Evolutionary conservation across 805 yeast genomes (phyloP).

Genomic region (Blastobotrys parvus): DNA sequence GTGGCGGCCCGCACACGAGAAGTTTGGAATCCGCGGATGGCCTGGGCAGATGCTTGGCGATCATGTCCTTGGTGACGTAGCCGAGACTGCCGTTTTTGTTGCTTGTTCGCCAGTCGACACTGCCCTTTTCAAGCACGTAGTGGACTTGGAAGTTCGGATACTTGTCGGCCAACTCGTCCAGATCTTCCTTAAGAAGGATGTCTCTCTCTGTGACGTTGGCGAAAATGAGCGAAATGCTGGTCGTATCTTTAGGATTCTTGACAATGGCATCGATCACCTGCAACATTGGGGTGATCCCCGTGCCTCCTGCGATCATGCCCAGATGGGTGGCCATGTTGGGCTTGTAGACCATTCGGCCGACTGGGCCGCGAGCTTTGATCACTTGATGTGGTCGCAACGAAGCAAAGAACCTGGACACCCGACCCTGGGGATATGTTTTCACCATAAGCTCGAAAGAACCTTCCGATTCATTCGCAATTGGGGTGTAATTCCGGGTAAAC

Average conservation of each 20-base stretch:
- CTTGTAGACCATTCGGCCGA: slow-evolving; percentile 75
- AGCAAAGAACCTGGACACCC: slow-evolving; percentile 67
- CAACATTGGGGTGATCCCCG: slow-evolving; percentile 85
- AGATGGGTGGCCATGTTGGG: slow-evolving; percentile 68
- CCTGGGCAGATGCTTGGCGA: slow-evolving; percentile 52
- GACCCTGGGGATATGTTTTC: slow-evolving; percentile 77
- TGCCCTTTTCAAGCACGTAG: slow-evolving; percentile 49
- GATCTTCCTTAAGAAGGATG: slow-evolving; percentile 70
- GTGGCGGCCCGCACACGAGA: slow-evolving; percentile 84
- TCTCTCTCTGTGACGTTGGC: slow-evolving; percentile 78
- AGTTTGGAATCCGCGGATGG: slow-evolving; percentile 55
- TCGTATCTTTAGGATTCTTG: slow-evolving; percentile 66
- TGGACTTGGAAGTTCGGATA: slow-evolving; percentile 45
- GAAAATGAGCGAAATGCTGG: slow-evolving; percentile 65
- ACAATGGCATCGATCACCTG: slow-evolving; percentile 80
- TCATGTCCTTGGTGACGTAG: slow-evolving; percentile 65
- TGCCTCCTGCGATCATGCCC: slow-evolving; percentile 95
- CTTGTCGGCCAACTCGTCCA: slow-evolving; percentile 52
- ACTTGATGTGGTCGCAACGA: slow-evolving; percentile 69
- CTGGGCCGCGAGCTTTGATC: slow-evolving; percentile 67
- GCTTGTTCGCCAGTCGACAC: slow-evolving; percentile 58
- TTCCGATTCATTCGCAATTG: slow-evolving; percentile 63
- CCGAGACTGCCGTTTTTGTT: slow-evolving; percentile 76
- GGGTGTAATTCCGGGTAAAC: slow-evolving; percentile 81
- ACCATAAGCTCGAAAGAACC: slow-evolving; percentile 83